phyloP scores from a whole-genome alignment of 208 protist genomes.

The Crithidia thermophila region DNA sequence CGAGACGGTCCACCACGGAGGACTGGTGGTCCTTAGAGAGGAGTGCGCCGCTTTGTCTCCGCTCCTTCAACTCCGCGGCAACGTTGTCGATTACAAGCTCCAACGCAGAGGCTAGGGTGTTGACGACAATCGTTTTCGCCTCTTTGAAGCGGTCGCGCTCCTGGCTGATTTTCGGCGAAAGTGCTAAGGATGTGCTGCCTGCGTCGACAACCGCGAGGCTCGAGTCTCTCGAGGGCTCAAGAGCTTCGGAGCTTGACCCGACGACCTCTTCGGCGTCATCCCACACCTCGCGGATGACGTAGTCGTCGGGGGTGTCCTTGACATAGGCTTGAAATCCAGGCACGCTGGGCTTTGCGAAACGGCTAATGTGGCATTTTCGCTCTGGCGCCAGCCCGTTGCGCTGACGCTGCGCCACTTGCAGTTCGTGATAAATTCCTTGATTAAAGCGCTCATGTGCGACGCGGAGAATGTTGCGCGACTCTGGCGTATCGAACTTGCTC shows the following conservation, averaged over 20 bases:
- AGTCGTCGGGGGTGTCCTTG: constrained; percentile 72
- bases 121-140: constrained; percentile 50
- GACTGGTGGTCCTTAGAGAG: constrained; percentile 52
- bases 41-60: constrained; percentile 56
- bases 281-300: constrained; percentile 81
- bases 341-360: constrained; percentile 78
- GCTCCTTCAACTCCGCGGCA: constrained; percentile 45
- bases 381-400: constrained; percentile 67
- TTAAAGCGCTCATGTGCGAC: constrained; percentile 84
- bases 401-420: constrained; percentile 72
- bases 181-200: background rate
- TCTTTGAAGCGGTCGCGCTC: constrained; percentile 43
- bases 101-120: constrained; percentile 49
- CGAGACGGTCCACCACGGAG: constrained; percentile 60
- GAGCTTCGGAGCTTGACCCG: background rate
- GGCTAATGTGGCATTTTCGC: constrained; percentile 74
- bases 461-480: constrained; percentile 69
- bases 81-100: constrained; percentile 60
- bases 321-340: constrained; percentile 84
- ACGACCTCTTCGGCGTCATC: constrained; percentile 16
- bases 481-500: constrained; percentile 82
- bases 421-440: constrained; percentile 82
- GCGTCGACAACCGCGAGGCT: too few species aligned
- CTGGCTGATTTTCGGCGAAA: constrained; percentile 37
- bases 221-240: too few species aligned